phyloP scores from a whole-genome alignment of 306 rosid genomes.

The Prunus davidiana region DNA sequence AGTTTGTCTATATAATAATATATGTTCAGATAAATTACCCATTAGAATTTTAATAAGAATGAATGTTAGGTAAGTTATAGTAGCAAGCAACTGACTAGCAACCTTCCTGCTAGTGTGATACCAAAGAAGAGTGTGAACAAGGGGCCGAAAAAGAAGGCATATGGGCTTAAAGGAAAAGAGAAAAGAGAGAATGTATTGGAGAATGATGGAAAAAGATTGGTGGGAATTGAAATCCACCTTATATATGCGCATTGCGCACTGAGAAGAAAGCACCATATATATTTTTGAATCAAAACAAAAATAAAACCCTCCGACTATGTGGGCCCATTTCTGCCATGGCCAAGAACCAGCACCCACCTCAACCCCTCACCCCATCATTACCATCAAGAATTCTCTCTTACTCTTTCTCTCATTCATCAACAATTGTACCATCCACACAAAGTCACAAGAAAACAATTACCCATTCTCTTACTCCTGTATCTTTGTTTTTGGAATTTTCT shows the following conservation, averaged over 20 bases:
- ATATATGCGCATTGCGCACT: slow-evolving; percentile 55
- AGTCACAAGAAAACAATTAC: not conserved
- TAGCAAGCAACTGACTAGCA: slow-evolving; percentile 1
- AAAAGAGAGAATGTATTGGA: slow-evolving; percentile 14
- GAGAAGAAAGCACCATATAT: slow-evolving; percentile 28
- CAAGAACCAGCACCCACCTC: slow-evolving; percentile 40
- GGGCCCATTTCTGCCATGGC: slow-evolving; percentile 67
- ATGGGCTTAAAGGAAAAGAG: not conserved
- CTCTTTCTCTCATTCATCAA: slow-evolving; percentile 28
- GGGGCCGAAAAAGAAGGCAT: not conserved
- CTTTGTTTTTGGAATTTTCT: not conserved
- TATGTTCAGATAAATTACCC: too few species aligned
- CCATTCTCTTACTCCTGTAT: not conserved
- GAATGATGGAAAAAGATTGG: slow-evolving; percentile 45
- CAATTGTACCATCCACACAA: slow-evolving; percentile 8
- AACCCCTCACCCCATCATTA: slow-evolving; percentile 54
- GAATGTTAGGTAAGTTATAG: slow-evolving; percentile 26
- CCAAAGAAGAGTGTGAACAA: not conserved
- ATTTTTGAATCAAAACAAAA: slow-evolving; percentile 37
- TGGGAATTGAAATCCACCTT: slow-evolving; percentile 30
- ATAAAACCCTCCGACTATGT: slow-evolving; percentile 11
- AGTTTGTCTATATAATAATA: not conserved
- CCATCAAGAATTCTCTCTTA: slow-evolving; percentile 46
- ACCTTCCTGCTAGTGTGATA: slow-evolving; percentile 17
- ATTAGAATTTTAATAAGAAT: not conserved